These are phyloP conservation scores for Mycena epipterygia DNA, from an alignment of 768 basidiomycete genomes.

Conservation along the genomic window DNA sequence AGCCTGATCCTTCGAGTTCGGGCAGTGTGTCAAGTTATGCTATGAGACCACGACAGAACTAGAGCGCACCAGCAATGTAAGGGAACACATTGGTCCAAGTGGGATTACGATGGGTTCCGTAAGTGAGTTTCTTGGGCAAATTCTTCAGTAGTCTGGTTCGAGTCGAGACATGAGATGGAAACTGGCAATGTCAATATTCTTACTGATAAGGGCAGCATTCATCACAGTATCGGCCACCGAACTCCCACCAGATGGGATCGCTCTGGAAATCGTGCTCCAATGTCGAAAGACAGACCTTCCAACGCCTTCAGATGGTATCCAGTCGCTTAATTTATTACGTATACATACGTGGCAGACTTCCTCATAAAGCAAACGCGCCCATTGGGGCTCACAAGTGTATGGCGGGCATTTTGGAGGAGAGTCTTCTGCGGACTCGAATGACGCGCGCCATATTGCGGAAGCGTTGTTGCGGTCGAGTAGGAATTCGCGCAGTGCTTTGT, in stretches of 20 bases:
- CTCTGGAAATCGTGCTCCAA: constrained; percentile 18
- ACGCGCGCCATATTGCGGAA: constrained; percentile 21
- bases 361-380: constrained; percentile 22
- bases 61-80: not conserved
- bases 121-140: constrained; percentile 3
- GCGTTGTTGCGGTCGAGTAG: constrained; percentile 11
- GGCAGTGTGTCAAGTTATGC: not conserved
- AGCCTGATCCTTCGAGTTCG: constrained; percentile 7
- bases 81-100: not conserved
- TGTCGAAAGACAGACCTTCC: constrained; percentile 18
- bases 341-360: constrained; percentile 14
- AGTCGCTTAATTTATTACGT: no score
- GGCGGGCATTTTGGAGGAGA: constrained; percentile 9
- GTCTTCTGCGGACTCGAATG: constrained; percentile 1
- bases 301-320: no score
- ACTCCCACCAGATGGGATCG: constrained; percentile 32
- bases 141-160: not conserved
- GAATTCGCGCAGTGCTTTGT: constrained; percentile 13
- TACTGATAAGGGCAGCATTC: constrained; percentile 11
- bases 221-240: constrained; percentile 14
- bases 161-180: not conserved
- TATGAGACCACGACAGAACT: not conserved
- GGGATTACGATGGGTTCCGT: no score
- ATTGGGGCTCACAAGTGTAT: constrained; percentile 4
- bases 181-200: not conserved